A percentile compares a stretch with the other conserved stretches of the same genome.
These are phyloP conservation scores for Dendrobium huoshanense DNA, from an alignment of 106 monocot species.

Conservation along the genomic window DNA sequence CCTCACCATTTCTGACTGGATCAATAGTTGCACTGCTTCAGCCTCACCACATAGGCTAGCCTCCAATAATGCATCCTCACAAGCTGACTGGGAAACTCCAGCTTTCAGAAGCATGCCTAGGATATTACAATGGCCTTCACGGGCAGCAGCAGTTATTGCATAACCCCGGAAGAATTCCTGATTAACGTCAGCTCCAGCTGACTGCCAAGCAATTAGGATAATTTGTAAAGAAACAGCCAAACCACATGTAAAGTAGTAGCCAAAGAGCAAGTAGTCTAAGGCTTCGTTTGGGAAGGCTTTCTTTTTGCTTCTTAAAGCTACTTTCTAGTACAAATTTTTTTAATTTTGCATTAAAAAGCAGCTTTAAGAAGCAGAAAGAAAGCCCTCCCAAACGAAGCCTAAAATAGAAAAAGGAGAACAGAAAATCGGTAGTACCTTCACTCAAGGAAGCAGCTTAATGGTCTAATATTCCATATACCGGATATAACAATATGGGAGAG, in stretches of 20 bases:
- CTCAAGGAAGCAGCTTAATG: background rate
- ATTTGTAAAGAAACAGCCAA: background rate
- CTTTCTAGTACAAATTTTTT: too few relatives aligned
- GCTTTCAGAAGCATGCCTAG: constrained; percentile 47
- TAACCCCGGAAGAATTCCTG: constrained; percentile 50
- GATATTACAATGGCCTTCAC: constrained; percentile 39
- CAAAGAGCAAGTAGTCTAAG: background rate
- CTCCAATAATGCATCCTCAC: constrained; percentile 57
- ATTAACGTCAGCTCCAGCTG: constrained; percentile 57
- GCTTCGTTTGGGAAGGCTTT: too few relatives aligned
- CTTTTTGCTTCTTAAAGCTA: too few relatives aligned
- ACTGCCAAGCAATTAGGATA: constrained; percentile 16
- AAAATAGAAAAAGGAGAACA: background rate
- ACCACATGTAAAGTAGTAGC: too few relatives aligned
- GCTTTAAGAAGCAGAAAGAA: too few relatives aligned
- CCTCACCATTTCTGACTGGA: constrained; percentile 37
- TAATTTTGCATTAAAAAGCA: too few relatives aligned
- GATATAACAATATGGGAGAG: too few relatives aligned
- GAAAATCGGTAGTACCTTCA: background rate
- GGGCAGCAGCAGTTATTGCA: constrained; percentile 59
- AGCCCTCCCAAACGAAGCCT: too few relatives aligned
- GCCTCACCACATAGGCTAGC: constrained; percentile 39
- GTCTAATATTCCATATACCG: too few relatives aligned
- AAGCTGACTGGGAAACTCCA: constrained; percentile 40
- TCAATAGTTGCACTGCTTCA: constrained; percentile 33